These are phyloP conservation scores for Parmelia sp. DNA, from an alignment of 495 filamentous ascomycete species.

Conservation along the genomic window DNA sequence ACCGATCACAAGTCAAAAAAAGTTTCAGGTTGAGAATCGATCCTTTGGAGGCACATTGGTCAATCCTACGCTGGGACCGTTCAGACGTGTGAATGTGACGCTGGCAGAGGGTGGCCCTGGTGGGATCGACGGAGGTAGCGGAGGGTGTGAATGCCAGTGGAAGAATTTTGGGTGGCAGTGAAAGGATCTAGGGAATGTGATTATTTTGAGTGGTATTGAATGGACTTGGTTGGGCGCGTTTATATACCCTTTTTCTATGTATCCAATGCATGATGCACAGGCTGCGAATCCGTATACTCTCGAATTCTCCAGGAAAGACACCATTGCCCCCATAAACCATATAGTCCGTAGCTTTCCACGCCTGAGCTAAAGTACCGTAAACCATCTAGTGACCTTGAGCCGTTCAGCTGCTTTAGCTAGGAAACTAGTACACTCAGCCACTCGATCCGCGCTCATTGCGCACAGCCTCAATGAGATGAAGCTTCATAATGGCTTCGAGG, in stretches of 20 bases:
- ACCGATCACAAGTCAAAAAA: constrained; percentile 46
- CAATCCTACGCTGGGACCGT: constrained; percentile 49
- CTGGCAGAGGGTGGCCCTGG: constrained; percentile 37
- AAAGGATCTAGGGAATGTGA: not conserved
- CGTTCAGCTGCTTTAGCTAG: too few species aligned
- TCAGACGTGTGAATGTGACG: constrained; percentile 30
- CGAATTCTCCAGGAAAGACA: too few species aligned
- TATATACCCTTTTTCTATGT: not conserved
- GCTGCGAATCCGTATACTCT: too few species aligned
- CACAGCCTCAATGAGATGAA: too few species aligned
- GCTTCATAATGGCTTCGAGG: too few species aligned
- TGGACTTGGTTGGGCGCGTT: not conserved
- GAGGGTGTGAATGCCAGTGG: constrained; percentile 72
- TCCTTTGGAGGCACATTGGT: constrained; percentile 53
- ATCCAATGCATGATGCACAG: too few species aligned
- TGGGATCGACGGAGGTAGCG: constrained; percentile 62
- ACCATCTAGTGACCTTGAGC: too few species aligned
- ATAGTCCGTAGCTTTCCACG: too few species aligned
- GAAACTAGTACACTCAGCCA: too few species aligned
- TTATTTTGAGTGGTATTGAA: not conserved
- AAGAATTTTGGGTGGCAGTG: constrained; percentile 46
- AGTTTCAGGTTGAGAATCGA: constrained; percentile 54
- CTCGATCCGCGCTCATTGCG: too few species aligned
- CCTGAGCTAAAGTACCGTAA: too few species aligned
- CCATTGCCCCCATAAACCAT: too few species aligned